phyloP scores from a whole-genome alignment of 495 filamentous ascomycete genomes.

The Penicillium pulvis region DNA sequence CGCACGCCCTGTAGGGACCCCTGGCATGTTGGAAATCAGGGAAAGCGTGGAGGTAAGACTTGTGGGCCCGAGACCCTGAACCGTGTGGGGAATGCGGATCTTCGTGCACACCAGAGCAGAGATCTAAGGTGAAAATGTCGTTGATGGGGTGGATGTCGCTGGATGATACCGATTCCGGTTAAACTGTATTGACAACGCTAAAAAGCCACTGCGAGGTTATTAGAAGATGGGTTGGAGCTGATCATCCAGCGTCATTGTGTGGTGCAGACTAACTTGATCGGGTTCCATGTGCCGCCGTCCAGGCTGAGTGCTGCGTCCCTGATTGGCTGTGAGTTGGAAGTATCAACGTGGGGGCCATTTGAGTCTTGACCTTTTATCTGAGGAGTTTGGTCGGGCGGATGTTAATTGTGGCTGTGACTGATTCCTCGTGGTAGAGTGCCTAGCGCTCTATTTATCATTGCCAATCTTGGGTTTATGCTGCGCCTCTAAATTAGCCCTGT shows the following conservation, averaged over 20 bases:
- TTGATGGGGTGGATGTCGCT: not conserved
- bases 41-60: not conserved
- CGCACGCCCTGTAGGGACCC: slow-evolving; percentile 49
- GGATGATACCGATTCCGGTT: not conserved
- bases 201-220: not conserved
- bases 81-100: not conserved
- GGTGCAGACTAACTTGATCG: slow-evolving; percentile 19
- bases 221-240: not conserved
- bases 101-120: not conserved
- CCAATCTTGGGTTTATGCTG: not conserved
- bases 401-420: not conserved
- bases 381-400: not conserved
- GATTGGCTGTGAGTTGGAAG: not conserved
- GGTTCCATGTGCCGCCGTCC: slow-evolving; percentile 20
- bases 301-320: not conserved
- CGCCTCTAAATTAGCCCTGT: not conserved
- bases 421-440: not conserved
- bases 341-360: not conserved
- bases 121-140: not conserved
- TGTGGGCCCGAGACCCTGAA: slow-evolving; percentile 3
- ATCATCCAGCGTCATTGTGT: not conserved
- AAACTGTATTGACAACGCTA: slow-evolving; percentile 1
- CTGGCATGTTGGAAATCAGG: slow-evolving; percentile 42
- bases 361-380: not conserved
- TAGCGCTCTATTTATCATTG: not conserved